Evolutionary conservation across 192 early-diverging fungal species (phyloP).

Genomic region (Linnemannia schmuckeri): DNA sequence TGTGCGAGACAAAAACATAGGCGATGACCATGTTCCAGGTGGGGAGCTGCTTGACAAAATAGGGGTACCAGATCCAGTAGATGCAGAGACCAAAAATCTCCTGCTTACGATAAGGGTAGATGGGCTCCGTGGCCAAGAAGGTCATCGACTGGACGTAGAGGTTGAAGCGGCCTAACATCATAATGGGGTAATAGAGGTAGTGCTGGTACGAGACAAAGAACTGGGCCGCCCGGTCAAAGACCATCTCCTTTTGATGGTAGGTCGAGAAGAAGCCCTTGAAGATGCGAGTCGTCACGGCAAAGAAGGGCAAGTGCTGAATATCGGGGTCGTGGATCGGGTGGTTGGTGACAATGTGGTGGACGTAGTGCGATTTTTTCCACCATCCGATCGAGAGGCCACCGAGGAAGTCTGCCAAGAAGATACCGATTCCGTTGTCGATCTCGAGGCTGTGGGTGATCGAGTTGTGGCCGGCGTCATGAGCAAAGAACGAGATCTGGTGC

Average conservation of each 20-base stretch:
- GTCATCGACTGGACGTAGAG: slow-evolving; percentile 82
- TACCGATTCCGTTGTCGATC: slow-evolving; percentile 86
- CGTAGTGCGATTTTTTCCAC: slow-evolving; percentile 98
- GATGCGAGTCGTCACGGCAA: slow-evolving; percentile 86
- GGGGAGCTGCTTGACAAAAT: slow-evolving; percentile 77
- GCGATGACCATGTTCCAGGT: slow-evolving; percentile 70
- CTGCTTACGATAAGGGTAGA: slow-evolving; percentile 79
- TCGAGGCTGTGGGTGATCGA: slow-evolving; percentile 82
- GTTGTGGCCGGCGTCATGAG: slow-evolving; percentile 98
- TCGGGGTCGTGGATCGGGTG: slow-evolving; percentile 96
- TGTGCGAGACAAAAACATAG: slow-evolving; percentile 85
- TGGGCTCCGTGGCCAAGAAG: slow-evolving; percentile 73
- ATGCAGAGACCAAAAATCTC: slow-evolving; percentile 80
- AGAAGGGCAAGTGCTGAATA: slow-evolving; percentile 97
- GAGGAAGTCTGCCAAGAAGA: slow-evolving; percentile 82
- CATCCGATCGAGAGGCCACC: slow-evolving; percentile 94
- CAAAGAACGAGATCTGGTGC: slow-evolving; percentile 94
- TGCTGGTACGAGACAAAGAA: slow-evolving; percentile 88
- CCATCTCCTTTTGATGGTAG: slow-evolving; percentile 87
- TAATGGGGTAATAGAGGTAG: slow-evolving; percentile 86
- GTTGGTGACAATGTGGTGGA: slow-evolving; percentile 98
- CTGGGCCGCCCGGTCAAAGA: slow-evolving; percentile 82
- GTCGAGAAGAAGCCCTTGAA: slow-evolving; percentile 89
- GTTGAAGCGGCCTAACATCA: slow-evolving; percentile 95
- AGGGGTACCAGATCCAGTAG: slow-evolving; percentile 87